Conservation (phyloP, 495 filamentous ascomycete species). For the Trypethelium eluteriae region DNA sequence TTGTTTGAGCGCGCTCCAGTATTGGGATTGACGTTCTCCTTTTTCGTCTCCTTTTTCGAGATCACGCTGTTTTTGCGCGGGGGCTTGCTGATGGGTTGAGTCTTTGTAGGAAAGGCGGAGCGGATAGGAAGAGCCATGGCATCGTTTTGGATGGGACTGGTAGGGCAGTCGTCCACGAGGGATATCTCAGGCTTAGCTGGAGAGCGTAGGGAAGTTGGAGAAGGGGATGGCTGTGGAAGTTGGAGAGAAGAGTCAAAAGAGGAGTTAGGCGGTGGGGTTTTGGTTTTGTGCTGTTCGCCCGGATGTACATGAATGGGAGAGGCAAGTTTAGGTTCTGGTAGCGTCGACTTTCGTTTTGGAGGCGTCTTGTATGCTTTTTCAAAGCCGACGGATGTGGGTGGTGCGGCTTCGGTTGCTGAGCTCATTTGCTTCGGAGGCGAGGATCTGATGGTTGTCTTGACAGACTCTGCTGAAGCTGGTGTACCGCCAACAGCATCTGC, state of each 20-base stretch:
- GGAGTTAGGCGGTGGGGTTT: not conserved
- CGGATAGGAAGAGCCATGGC: not conserved
- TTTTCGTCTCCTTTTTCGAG: constrained; percentile 4
- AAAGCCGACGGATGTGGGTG: not conserved
- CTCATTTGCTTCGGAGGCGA: not conserved
- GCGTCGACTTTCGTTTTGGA: not conserved
- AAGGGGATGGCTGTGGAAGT: not conserved
- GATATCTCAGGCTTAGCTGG: not conserved
- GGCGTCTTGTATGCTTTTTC: not conserved
- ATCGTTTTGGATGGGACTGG: not conserved
- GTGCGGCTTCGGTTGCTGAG: not conserved
- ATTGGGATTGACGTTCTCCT: not conserved
- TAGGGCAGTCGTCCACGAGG: not conserved
- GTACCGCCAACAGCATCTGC: not conserved
- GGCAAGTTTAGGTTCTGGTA: not conserved
- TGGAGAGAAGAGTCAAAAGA: not conserved
- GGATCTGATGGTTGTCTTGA: constrained; percentile 1
- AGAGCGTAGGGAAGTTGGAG: not conserved
- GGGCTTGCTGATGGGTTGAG: not conserved
- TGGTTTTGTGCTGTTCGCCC: not conserved
- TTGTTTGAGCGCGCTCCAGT: not conserved
- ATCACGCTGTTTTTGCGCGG: not conserved
- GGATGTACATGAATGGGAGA: not conserved
- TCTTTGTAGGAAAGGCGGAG: not conserved
- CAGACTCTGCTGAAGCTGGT: constrained; percentile 1